Conservation (phyloP, 768 basidiomycete genomes). For the Lactifluus subvellereus region DNA sequence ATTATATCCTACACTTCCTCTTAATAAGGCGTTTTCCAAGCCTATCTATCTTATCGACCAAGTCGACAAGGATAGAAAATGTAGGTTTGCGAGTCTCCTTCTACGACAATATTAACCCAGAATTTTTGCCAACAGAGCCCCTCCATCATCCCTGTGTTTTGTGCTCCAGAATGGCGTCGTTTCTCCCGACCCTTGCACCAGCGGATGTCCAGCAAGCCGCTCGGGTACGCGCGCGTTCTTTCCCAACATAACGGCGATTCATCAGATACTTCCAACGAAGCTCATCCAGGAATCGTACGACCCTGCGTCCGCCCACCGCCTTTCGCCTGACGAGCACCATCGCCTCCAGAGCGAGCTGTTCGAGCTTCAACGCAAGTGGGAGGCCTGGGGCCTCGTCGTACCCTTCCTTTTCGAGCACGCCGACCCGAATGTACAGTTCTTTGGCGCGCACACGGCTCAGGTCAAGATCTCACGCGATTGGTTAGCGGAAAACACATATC, state of each 20-base stretch:
- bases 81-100: background rate
- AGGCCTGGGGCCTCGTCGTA: constrained; percentile 80
- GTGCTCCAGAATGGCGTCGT: constrained; percentile 25
- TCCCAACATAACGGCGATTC: constrained; percentile 12
- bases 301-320: constrained; percentile 39
- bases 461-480: constrained; percentile 93
- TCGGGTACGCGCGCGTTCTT: constrained; percentile 40
- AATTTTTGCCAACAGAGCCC: background rate
- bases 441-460: constrained; percentile 89
- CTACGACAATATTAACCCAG: background rate
- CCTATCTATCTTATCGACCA: background rate
- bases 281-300: constrained; percentile 62
- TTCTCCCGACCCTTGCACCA: constrained; percentile 49
- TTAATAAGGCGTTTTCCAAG: background rate
- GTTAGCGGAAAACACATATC: constrained; percentile 37
- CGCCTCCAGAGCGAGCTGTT: constrained; percentile 66
- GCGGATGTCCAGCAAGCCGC: constrained; percentile 53
- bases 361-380: constrained; percentile 67
- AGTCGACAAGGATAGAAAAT: background rate
- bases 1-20: background rate
- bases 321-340: constrained; percentile 55
- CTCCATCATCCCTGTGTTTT: background rate
- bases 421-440: constrained; percentile 87
- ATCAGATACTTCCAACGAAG: constrained; percentile 32
- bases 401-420: constrained; percentile 59